Conservation (phyloP, 2,329 filamentous ascomycete genomes). For the Apiospora sp. region DNA sequence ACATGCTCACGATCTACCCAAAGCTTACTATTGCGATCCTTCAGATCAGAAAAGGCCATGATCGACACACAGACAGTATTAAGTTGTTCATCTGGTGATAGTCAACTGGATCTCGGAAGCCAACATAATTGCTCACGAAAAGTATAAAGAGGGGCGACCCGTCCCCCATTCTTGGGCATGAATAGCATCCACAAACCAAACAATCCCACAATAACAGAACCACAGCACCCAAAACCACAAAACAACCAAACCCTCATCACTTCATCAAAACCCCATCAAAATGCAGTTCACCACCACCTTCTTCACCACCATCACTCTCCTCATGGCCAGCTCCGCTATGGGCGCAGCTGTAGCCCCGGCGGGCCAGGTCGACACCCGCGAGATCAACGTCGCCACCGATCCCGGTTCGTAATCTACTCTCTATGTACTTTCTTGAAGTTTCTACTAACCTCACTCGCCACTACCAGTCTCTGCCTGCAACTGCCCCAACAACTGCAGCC, state of each 20-base stretch:
- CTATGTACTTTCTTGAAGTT: neutral
- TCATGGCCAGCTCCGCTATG: constrained; percentile 1
- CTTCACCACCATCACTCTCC: neutral
- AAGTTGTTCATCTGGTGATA: neutral
- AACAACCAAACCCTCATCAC: neutral
- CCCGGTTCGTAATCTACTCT: neutral
- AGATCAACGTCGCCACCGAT: neutral
- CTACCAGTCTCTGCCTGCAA: neutral
- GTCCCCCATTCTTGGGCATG: neutral
- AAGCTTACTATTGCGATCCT: neutral
- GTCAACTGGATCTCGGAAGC: neutral
- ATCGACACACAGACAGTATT: neutral
- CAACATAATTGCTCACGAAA: neutral
- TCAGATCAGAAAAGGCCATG: neutral
- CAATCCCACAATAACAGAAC: neutral
- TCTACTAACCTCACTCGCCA: neutral
- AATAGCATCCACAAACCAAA: neutral
- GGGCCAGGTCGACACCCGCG: neutral
- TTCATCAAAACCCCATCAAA: neutral
- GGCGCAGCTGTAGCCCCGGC: neutral
- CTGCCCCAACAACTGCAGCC: neutral
- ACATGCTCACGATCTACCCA: neutral
- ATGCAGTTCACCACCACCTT: neutral
- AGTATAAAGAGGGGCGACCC: neutral
- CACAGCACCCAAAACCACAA: neutral